Evolutionary conservation across 1,284 basidiomycete genomes (phyloP).

Genomic region (Takashimella tepidaria): DNA sequence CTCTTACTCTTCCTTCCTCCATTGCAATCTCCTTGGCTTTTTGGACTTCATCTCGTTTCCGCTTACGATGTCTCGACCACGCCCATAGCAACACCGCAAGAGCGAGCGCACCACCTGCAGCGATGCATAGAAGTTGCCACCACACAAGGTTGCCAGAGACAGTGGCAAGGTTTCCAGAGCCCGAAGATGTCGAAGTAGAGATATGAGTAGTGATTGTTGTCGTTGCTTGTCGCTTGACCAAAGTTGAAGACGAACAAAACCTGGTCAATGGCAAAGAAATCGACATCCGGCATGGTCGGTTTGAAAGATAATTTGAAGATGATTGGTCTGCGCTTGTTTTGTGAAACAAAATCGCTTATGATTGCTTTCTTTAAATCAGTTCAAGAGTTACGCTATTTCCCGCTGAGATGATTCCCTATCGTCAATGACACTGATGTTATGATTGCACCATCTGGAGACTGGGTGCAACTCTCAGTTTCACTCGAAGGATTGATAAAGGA

Average conservation of each 20-base stretch:
- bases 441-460: no score
- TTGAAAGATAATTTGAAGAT: no score
- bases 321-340: no score
- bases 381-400: no score
- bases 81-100: conserved; percentile 18
- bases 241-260: background rate
- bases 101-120: conserved; percentile 15
- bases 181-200: background rate
- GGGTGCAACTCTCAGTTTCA: no score
- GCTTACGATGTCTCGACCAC: conserved; percentile 16
- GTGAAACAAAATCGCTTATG: no score
- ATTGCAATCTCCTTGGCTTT: conserved; percentile 10
- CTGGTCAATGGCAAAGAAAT: background rate
- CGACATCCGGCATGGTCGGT: background rate
- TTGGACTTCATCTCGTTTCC: conserved; percentile 11
- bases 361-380: no score
- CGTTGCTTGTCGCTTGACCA: background rate
- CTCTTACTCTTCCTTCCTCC: conserved; percentile 9
- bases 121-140: conserved; percentile 36
- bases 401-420: no score
- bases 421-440: no score
- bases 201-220: background rate
- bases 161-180: conserved; percentile 5
- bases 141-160: conserved; percentile 25
- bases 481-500: no score